Evolutionary conservation across 805 yeast species (phyloP).

Genomic region (Ogataea wickerhamii): DNA sequence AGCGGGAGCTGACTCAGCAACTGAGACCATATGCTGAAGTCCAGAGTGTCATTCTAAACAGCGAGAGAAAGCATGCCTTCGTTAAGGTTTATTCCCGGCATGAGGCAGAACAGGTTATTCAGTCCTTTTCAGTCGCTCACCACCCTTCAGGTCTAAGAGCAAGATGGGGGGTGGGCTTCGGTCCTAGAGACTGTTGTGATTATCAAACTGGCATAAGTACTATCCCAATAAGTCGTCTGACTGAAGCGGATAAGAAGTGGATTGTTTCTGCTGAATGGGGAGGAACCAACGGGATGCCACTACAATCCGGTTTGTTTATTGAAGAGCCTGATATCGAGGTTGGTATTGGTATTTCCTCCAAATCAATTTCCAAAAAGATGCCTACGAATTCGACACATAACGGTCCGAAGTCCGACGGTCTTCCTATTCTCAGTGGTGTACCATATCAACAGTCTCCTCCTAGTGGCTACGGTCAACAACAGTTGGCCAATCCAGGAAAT

Average conservation of each 20-base stretch:
- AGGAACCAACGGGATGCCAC: constrained; percentile 87
- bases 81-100: constrained; percentile 88
- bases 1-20: constrained; percentile 61
- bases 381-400: constrained; percentile 84
- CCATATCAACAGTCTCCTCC: constrained; percentile 14
- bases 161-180: constrained; percentile 99
- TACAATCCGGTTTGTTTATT: constrained; percentile 74
- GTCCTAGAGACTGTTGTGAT: constrained; percentile 97
- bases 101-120: constrained; percentile 84
- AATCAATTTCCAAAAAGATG: constrained; percentile 87
- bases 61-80: constrained; percentile 91
- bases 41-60: constrained; percentile 83
- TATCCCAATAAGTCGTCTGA: constrained; percentile 80
- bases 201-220: constrained; percentile 86
- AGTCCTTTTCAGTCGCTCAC: constrained; percentile 55
- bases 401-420: constrained; percentile 72
- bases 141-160: constrained; percentile 72
- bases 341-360: constrained; percentile 89
- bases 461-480: constrained; percentile 11
- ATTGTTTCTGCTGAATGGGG: constrained; percentile 91
- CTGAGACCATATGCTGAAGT: constrained; percentile 87
- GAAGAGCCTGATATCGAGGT: constrained; percentile 98
- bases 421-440: constrained; percentile 15
- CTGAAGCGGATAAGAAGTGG: constrained; percentile 95
- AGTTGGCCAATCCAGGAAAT: constrained; percentile 20